Conservation (phyloP, 306 rosid genomes). For the Cicer pinnatifidum region DNA sequence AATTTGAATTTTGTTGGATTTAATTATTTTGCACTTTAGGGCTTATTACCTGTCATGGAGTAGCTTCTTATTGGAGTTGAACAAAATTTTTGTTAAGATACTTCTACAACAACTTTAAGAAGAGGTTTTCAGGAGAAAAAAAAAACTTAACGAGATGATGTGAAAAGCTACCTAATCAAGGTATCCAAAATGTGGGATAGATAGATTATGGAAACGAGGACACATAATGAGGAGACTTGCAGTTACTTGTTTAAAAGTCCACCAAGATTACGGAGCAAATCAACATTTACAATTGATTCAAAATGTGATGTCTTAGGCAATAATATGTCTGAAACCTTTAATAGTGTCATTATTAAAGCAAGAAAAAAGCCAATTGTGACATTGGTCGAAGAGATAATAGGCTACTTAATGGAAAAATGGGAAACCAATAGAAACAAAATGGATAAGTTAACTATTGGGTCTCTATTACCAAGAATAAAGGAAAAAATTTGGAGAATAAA, state of each 20-base stretch:
- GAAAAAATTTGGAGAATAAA: too few relatives aligned
- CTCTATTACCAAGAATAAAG: too few relatives aligned
- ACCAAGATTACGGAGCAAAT: neutral
- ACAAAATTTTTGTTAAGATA: neutral
- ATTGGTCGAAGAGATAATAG: too few relatives aligned
- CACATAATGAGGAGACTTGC: neutral
- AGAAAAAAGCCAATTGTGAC: too few relatives aligned
- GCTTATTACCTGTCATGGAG: neutral
- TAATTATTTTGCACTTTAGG: too few relatives aligned
- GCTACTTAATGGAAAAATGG: too few relatives aligned
- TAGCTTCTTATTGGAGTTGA: neutral
- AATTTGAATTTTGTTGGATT: neutral
- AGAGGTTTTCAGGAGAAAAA: neutral
- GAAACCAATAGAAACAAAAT: too few relatives aligned
- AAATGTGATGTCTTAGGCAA: neutral
- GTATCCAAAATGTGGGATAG: neutral
- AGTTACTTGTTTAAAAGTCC: neutral
- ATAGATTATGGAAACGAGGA: neutral
- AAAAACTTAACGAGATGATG: neutral
- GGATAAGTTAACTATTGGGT: too few relatives aligned
- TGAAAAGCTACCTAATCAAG: neutral
- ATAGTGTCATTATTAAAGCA: too few relatives aligned
- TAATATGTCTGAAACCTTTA: too few relatives aligned
- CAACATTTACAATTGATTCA: neutral
- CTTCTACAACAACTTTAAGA: neutral